These are phyloP conservation scores for Phytopythium ostracodes DNA, from an alignment of 352 stramenopile species.

Conservation along the genomic window DNA sequence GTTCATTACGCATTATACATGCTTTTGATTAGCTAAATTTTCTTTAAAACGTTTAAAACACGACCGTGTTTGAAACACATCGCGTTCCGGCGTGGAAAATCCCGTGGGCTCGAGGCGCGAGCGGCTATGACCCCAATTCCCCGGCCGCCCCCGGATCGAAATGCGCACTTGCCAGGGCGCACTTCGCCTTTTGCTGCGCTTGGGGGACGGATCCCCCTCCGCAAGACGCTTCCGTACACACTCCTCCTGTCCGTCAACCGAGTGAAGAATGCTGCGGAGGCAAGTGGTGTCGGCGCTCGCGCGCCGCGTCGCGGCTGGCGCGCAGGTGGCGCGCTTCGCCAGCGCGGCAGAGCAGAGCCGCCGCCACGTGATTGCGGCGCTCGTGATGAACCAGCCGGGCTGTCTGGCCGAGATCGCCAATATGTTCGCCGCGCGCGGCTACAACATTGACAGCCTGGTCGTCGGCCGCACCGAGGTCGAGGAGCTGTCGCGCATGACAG, in stretches of 20 bases:
- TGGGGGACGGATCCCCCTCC: background rate
- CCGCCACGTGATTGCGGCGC: constrained; percentile 77
- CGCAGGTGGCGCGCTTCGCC: constrained; percentile 28
- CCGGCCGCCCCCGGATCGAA: background rate
- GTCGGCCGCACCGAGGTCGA: constrained; percentile 81
- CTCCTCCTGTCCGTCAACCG: too few relatives aligned
- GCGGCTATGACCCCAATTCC: background rate
- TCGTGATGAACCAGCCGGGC: constrained; percentile 83
- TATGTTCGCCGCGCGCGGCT: constrained; percentile 74
- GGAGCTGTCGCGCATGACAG: constrained; percentile 83
- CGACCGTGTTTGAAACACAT: background rate
- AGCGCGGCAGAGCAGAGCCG: constrained; percentile 41
- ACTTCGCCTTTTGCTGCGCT: constrained; percentile 4
- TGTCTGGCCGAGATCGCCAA: constrained; percentile 87
- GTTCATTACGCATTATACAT: too few relatives aligned
- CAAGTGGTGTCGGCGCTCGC: constrained; percentile 22
- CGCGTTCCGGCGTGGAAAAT: constrained; percentile 4
- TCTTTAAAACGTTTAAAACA: background rate
- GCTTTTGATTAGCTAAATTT: background rate
- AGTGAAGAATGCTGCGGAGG: constrained; percentile 24
- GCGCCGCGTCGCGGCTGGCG: constrained; percentile 14
- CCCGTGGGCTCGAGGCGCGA: background rate
- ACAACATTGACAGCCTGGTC: constrained; percentile 89
- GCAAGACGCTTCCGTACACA: too few relatives aligned
- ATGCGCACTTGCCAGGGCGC: background rate